Evolutionary conservation across 768 basidiomycete species (phyloP), one percentile per base, ranked within the genome.

Genomic region (Hortiboletus flavorubellus): DNA sequence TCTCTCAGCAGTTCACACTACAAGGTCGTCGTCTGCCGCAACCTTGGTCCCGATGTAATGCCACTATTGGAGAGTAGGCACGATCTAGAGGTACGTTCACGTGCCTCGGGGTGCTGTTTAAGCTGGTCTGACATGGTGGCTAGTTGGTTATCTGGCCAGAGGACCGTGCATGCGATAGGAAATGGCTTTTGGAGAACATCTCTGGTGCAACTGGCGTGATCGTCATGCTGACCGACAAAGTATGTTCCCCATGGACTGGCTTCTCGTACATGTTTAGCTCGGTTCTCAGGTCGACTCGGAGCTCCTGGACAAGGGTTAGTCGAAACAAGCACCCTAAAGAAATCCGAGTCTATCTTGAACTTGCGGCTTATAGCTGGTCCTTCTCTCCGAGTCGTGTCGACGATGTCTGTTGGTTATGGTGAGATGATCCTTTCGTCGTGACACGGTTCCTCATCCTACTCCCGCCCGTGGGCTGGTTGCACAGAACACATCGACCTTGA

Each of bases 341-440:
- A 51, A 15, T 61, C 23, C 5, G 34, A 31, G n/a, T 35, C 26
- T 44, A 18, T 55, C 15, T 48, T 23, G 14, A 42, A 40, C 11
- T 54, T n/a, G 15, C 5, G n/a, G 40, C 30, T 45, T 43, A 3
- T 60, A 87, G 92, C 92, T 59, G 93, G 93, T 4, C 75, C 87
- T 0, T 76, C 69, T 46, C 77, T 99, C 9, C 82, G 81, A 42
- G 86, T 91, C n/a, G 81, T 97, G 3, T 96, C 94, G 1, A 97
- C 95, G 0, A 90, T 96, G 85, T 93, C 91, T 16, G 92, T 94
- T 18, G 93, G 92, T 44, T 90, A 87, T 65, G 90, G 91, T 90
- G 55, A 53, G 79, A 59, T 18, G 40, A 21, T 14, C 39, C 14
- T 14, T 44, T 40, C 46, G 16, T 29, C 42, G 5, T 15, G 16